Evolutionary conservation across 495 filamentous ascomycete genomes (phyloP), one percentile per base, ranked within the genome.

Genomic region (Penicillium dipodomyicola): DNA sequence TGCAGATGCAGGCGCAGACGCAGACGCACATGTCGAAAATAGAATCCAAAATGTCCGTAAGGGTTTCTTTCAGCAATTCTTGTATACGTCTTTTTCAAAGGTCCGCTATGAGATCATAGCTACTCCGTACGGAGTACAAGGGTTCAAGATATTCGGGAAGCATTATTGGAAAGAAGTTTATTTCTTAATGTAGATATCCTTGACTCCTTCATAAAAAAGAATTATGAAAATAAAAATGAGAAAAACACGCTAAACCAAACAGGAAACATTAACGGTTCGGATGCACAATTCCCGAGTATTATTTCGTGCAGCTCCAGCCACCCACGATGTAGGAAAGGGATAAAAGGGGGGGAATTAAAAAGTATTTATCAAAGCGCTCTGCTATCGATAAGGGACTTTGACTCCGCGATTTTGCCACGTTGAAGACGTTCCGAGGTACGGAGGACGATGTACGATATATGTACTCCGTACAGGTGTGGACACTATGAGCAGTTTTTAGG

Each of bases 361-460:
- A 41, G 19, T 23, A 44, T 22, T 49, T 30, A 41, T 25, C 33
- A 32, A 33, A 39, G 23, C 20, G 22, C 33, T 14, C 17, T 7
- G 23, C 5, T 53, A 53, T 53, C 52, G 52, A 54, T 54, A 54
- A 54, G 52, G 32, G 23, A 43, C 33, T 51, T 11, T 42, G n/a
- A 47, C 63, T 65, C 60, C 60, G 46, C 63, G 54, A 56, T 60
- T 63, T 65, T 43, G 61, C 63, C 63, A 66, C 63, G 63, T 63
- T 63, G 7, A 58, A 55, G 46, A 52, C 54, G 29, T 49, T 11
- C 50, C 47, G 29, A 37, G 49, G 49, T 39, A 23, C 59, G n/a
- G n/a, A n/a, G n/a, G n/a, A n/a, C n/a, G 42, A 48, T 59, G 30
- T 32, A 32, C 29, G 7, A 2, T 11, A 8, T 30, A 2, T 11